A percentile compares a stretch with the other conserved stretches of the same genome.
phyloP scores from a whole-genome alignment of 73 alveolate species.

The Diophrys appendiculata region DNA sequence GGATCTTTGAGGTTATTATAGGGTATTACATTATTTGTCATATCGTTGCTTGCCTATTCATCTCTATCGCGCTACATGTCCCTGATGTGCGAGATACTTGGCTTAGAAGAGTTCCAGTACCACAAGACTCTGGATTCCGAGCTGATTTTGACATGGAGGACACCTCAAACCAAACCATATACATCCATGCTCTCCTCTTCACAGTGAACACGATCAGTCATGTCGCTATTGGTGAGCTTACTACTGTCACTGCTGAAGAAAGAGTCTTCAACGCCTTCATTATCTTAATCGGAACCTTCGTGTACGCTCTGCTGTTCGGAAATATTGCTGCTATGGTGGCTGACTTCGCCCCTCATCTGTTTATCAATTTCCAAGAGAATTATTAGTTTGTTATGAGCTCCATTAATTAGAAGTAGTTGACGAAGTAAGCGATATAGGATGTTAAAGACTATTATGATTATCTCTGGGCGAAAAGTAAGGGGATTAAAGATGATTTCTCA shows the following conservation, averaged over 20 bases:
- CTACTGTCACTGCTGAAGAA: constrained; percentile 46
- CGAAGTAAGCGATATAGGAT: not conserved
- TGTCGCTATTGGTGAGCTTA: constrained; percentile 66
- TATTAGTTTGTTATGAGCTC: constrained; percentile 27
- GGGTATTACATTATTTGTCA: constrained; percentile 49
- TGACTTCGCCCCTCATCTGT: constrained; percentile 38
- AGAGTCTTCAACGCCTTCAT: constrained; percentile 40
- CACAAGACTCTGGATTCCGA: constrained; percentile 38
- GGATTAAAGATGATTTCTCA: constrained; percentile 34
- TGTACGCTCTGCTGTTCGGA: constrained; percentile 63
- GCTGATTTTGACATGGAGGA: constrained; percentile 1
- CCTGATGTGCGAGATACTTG: constrained; percentile 53
- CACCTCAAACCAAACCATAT: constrained; percentile 10
- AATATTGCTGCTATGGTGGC: constrained; percentile 54
- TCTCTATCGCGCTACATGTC: constrained; percentile 18
- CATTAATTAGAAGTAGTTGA: not conserved
- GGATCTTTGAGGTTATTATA: constrained; percentile 55
- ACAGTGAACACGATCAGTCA: constrained; percentile 55
- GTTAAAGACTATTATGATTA: constrained; percentile 48
- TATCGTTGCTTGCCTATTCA: constrained; percentile 39
- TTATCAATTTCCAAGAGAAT: constrained; percentile 27
- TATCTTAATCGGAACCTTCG: constrained; percentile 39
- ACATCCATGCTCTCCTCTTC: constrained; percentile 58
- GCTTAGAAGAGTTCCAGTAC: constrained; percentile 60
- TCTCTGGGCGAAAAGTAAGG: constrained; percentile 54